Percentiles rank a stretch among this genome's conserved stretches.
These are phyloP conservation scores for Pseudogymnoascus sp. DNA, from an alignment of 2,329 filamentous ascomycete genomes.

Conservation along the genomic window DNA sequence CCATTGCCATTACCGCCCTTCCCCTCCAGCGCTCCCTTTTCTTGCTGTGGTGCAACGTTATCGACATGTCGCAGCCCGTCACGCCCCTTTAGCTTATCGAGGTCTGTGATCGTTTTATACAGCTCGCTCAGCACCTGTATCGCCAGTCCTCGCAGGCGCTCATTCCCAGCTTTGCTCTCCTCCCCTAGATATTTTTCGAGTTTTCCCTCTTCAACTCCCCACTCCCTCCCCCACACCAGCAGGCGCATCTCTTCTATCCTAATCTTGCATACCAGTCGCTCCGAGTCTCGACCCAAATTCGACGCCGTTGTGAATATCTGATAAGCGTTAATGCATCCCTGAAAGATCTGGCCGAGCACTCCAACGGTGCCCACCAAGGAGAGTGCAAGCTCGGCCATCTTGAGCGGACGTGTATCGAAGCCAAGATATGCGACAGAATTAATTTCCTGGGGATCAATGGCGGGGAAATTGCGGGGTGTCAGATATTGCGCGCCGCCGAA, in stretches of 20 bases:
- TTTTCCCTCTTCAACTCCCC: conserved; percentile 41
- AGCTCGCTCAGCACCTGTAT: conserved; percentile 38
- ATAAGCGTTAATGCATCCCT: conserved; percentile 43
- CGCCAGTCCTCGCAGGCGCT: conserved; percentile 33
- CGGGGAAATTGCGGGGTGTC: conserved; percentile 7
- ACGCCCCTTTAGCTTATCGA: conserved; percentile 35
- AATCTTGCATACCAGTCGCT: conserved; percentile 41
- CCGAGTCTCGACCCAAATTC: conserved; percentile 38
- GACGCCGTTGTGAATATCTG: conserved; percentile 38
- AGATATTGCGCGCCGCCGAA: not conserved
- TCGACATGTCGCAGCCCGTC: conserved; percentile 35
- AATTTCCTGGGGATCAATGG: not conserved
- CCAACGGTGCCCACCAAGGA: conserved; percentile 39
- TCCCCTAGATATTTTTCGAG: conserved; percentile 38
- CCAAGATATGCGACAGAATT: not conserved
- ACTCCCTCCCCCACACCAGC: conserved; percentile 42
- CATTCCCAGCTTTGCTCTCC: conserved; percentile 31
- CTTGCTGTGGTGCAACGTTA: not conserved
- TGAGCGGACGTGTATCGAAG: not conserved
- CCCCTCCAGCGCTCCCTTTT: not conserved
- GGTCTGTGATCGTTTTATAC: conserved; percentile 40
- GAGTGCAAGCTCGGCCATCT: conserved; percentile 37
- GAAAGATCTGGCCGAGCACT: conserved; percentile 41
- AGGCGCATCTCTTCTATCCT: conserved; percentile 45
- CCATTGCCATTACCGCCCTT: conserved; percentile 17